Conservation (phyloP, 208 protist species). For the Wallacemonas sp. region DNA sequence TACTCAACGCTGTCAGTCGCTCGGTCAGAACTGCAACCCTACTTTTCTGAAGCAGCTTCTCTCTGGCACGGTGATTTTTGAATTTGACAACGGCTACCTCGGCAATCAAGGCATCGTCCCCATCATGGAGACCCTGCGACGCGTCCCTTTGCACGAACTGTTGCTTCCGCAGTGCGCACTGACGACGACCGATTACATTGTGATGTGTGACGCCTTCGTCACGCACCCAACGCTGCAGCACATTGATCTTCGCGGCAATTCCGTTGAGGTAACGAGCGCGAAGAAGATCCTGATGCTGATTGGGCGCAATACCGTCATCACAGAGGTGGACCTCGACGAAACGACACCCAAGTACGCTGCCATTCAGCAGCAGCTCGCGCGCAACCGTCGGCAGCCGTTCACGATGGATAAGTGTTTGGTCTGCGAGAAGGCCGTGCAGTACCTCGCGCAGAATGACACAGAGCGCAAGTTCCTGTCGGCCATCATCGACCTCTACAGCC, state of each 20-base stretch:
- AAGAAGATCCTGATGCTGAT: slow-evolving; percentile 64
- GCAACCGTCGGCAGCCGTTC: slow-evolving; percentile 40
- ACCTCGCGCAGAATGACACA: not conserved
- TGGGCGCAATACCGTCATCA: slow-evolving; percentile 51
- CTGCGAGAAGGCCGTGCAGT: slow-evolving; percentile 29
- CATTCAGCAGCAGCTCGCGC: slow-evolving; percentile 69
- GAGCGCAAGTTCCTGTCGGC: slow-evolving; percentile 23
- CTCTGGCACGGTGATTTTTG: slow-evolving; percentile 41
- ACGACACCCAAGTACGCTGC: slow-evolving; percentile 58
- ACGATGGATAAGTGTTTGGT: slow-evolving; percentile 48
- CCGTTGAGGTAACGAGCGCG: slow-evolving; percentile 40
- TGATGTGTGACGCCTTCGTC: slow-evolving; percentile 49
- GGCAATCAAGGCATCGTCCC: slow-evolving; percentile 69
- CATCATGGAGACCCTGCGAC: slow-evolving; percentile 66
- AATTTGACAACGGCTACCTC: slow-evolving; percentile 84
- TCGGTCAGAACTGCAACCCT: slow-evolving; percentile 35
- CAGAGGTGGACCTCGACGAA: slow-evolving; percentile 59
- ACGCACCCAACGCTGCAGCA: slow-evolving; percentile 62
- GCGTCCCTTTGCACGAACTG: slow-evolving; percentile 47
- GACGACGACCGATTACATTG: slow-evolving; percentile 42
- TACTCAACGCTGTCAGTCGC: slow-evolving; percentile 36
- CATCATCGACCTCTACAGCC: slow-evolving; percentile 26
- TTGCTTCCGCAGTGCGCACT: slow-evolving; percentile 53
- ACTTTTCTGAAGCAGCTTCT: slow-evolving; percentile 69
- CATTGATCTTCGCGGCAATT: slow-evolving; percentile 75